Evolutionary conservation across 352 stramenopile genomes (phyloP), one percentile per base, ranked within the genome.

Genomic region (Pythium myriotylum): DNA sequence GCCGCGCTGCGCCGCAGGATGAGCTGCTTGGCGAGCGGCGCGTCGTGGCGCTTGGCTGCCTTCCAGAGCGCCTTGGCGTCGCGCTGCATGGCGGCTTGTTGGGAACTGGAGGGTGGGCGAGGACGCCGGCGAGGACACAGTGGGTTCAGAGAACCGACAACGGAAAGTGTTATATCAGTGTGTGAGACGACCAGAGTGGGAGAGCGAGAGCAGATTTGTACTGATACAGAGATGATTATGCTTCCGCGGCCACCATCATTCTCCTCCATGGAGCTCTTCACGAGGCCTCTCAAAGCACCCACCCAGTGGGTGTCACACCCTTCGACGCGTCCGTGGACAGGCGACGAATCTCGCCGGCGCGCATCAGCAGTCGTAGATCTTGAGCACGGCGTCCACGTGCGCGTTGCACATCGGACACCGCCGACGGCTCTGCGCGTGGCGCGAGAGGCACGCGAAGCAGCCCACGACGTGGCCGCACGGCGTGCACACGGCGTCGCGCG

Each of bases 381-480:
- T 76, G 20, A 82, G 41, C 22, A 86, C 55, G 4, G 74, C 74
- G 19, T 71, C 55, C 19, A 84, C 64, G 20, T 65, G 46, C 23
- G 48, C 55, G 10, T 66, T 68, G 54, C 81, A 90, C 35, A 84
- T 76, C 5, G 78, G 81, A 37, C 81, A 91, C 26, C 9, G 20
- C 41, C 71, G 52, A 13, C 65, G 22, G 24, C 59, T 22, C 47
- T 76, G 43, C 41, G 62, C 57, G 53, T 76, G 72, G 55, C 19
- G 65, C 42, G 60, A 48, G 46, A 91, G 68, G 49, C 81, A 91
- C 10, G 55, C 24, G 27, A 73, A 65, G 60, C 81, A 91, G 14
- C 75, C 79, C 8, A 71, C 79, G 47, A 82, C 64, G 65, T 91
- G 81, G 43, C 81, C 81, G 54, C 81, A 91, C 0, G 81, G 81